Base-by-base conservation (phyloP, 352 stramenopile species). In the Phytophthora boehmeriae region DNA sequence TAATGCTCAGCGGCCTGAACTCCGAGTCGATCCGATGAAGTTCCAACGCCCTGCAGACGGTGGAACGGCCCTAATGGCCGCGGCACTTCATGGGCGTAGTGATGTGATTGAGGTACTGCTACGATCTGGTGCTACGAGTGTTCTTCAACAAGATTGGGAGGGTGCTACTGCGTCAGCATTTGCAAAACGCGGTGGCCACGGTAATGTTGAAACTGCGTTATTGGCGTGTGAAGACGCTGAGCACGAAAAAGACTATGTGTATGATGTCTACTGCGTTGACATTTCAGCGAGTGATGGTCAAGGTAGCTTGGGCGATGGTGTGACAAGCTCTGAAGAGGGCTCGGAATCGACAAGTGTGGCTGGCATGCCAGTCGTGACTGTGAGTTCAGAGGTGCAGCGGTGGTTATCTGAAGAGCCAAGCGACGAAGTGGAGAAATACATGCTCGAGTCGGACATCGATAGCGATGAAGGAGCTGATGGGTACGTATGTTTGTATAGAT, bases 191-290 rank as follows among this genome's bases (percentile, higher is more conserved):
- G 66, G 75, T 8, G 78, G 76, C 1, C 86, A 92, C 44, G 55
- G 16, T 11, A 84, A 74, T 59, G 76, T 92, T 6, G 75, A 92
- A 41, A 75, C 71, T 17, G 86, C 86, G 9, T 42, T 95, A 46
- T 46, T 78, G 27, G 86, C 86, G 16, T 95, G 86, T 59, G 86
- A 95, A 64, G 68, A 84, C 32, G 77, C 83, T 4, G 82, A 93
- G 59, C 62, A 66, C 17, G 86, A 95, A 54, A 95, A 93, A 39
- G 77, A 91, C 49, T 95, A 79, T 41, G 86, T 95, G 8, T 95
- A 93, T 41, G 86, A 95, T 44, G 80, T 95, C 16, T 95, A 95
- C 71, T 93, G 86, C 44, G 76, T 95, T 41, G 86, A 95, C 27
- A 70, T 88, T 22, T 73, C 74, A 2, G 68, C 78, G 5, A 89